These are phyloP conservation scores for Fusarium foetens DNA, from an alignment of 2,329 filamentous ascomycete species.

Conservation along the genomic window DNA sequence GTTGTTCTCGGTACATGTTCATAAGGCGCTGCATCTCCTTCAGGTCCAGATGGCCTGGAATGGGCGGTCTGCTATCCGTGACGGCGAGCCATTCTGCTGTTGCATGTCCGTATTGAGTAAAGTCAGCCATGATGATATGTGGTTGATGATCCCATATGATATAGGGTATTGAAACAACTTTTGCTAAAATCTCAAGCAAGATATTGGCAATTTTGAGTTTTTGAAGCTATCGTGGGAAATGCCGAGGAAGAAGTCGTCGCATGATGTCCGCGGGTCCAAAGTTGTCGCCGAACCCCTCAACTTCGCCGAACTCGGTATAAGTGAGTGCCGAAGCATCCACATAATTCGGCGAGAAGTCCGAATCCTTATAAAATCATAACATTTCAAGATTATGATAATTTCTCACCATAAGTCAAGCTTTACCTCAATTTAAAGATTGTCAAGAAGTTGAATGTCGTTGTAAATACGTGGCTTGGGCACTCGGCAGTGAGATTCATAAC, in stretches of 20 bases:
- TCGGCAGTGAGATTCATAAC: background rate
- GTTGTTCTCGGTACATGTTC: constrained; percentile 28
- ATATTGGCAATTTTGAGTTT: rapidly evolving
- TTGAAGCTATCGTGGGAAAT: constrained; percentile 10
- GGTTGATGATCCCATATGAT: too few relatives aligned
- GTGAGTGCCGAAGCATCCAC: constrained; percentile 2
- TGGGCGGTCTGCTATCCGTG: constrained; percentile 16
- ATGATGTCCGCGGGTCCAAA: background rate
- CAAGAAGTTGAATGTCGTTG: background rate
- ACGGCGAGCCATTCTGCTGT: constrained; percentile 58
- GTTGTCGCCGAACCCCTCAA: constrained; percentile 10
- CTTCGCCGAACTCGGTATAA: constrained; percentile 8
- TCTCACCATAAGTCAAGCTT: background rate
- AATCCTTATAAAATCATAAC: background rate
- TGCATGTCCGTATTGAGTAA: constrained; percentile 53
- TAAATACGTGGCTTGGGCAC: background rate
- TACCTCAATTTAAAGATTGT: background rate
- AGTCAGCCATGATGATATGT: constrained; percentile 35
- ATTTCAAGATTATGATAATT: rapidly evolving
- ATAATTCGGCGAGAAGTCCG: background rate
- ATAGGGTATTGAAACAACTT: background rate
- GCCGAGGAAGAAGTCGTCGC: background rate
- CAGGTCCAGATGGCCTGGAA: background rate
- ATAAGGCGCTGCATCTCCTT: constrained; percentile 26
- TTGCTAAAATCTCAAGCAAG: rapidly evolving